Conservation (phyloP, 2,329 filamentous ascomycete species). For the Fusarium agapanthi region DNA sequence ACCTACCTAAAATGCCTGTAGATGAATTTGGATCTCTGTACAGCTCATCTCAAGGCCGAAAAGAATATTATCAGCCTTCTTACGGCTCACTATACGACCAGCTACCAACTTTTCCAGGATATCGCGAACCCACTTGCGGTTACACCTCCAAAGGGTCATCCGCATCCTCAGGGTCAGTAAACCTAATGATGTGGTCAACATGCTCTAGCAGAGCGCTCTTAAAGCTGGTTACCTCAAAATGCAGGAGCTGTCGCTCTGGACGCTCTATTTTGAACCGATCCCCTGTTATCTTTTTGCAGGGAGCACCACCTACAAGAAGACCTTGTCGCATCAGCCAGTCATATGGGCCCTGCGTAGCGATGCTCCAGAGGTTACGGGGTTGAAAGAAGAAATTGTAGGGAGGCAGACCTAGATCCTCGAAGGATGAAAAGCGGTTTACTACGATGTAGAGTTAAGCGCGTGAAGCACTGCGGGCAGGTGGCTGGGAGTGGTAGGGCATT, state of each 20-base stretch:
- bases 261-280: fast-evolving
- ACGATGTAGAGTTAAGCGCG: not conserved
- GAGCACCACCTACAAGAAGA: too few relatives aligned
- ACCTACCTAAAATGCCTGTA: not conserved
- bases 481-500: not conserved
- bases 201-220: fast-evolving
- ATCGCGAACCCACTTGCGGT: not conserved
- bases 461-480: not conserved
- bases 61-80: not conserved
- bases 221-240: not conserved
- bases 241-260: fast-evolving
- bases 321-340: fast-evolving
- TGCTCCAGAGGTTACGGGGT: not conserved
- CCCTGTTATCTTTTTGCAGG: fast-evolving
- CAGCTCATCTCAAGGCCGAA: not conserved
- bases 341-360: fast-evolving
- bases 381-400: not conserved
- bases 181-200: fast-evolving
- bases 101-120: not conserved
- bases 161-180: not conserved
- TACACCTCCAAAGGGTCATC: not conserved
- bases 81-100: not conserved
- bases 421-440: not conserved
- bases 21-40: not conserved
- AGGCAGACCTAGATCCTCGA: not conserved